Evolutionary conservation across 2,329 filamentous ascomycete species (phyloP).

Genomic region (Trichothecium sympodiale): DNA sequence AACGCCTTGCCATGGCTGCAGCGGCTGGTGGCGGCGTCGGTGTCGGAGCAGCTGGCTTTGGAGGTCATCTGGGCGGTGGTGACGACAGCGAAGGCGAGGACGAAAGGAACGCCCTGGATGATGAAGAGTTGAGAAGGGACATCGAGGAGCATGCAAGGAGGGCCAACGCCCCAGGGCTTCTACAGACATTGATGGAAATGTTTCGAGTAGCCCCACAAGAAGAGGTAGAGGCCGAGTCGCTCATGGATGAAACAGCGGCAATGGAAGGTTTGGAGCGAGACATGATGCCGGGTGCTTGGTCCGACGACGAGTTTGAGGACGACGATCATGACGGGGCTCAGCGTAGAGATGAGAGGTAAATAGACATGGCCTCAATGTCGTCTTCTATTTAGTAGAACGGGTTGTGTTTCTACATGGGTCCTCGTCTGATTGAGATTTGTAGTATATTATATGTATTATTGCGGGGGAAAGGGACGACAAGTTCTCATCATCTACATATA

Average conservation of each 20-base stretch:
- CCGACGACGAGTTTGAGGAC: slow-evolving; percentile 13
- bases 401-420: too few species aligned
- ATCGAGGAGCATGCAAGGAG: slow-evolving; percentile 15
- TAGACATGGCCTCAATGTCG: too few species aligned
- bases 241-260: slow-evolving; percentile 5
- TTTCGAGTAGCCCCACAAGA: slow-evolving; percentile 9
- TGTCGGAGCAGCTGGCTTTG: slow-evolving; percentile 1
- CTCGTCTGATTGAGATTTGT: too few species aligned
- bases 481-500: too few species aligned
- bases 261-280: neutral
- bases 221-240: slow-evolving; percentile 4
- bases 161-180: slow-evolving; percentile 15
- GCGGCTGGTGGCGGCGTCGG: slow-evolving; percentile 6
- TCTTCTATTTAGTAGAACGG: too few species aligned
- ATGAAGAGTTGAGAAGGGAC: slow-evolving; percentile 20
- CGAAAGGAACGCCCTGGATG: slow-evolving; percentile 15
- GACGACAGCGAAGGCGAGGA: slow-evolving; percentile 15
- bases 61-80: slow-evolving; percentile 2
- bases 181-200: slow-evolving; percentile 14
- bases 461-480: too few species aligned
- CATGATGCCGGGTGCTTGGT: slow-evolving; percentile 22
- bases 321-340: too few species aligned
- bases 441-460: too few species aligned
- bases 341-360: too few species aligned
- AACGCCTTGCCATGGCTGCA: slow-evolving; percentile 8